These are phyloP conservation scores for Geoglossum cookeanum DNA, from an alignment of 2,329 filamentous ascomycete genomes.

Conservation along the genomic window DNA sequence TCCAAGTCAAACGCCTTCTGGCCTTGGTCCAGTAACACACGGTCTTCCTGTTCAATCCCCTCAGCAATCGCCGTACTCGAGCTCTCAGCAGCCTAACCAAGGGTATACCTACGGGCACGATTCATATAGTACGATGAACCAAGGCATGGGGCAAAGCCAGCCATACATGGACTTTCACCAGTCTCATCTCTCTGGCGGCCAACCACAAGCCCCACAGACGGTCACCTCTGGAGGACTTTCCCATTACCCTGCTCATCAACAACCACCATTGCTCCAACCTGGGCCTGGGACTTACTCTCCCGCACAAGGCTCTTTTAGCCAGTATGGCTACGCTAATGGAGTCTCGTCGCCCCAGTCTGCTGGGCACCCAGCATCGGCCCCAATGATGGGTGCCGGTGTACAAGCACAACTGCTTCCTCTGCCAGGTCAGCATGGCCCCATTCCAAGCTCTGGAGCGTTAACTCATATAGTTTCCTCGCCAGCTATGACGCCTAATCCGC, in stretches of 20 bases:
- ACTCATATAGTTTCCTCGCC: neutral
- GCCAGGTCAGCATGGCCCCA: slow-evolving; percentile 21
- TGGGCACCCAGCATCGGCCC: slow-evolving; percentile 47
- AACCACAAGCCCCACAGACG: slow-evolving; percentile 54
- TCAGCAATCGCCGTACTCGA: slow-evolving; percentile 1
- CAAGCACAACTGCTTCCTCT: slow-evolving; percentile 55
- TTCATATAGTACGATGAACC: slow-evolving; percentile 4
- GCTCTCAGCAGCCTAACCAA: slow-evolving; percentile 1
- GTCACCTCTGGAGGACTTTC: slow-evolving; percentile 54
- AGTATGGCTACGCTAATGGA: slow-evolving; percentile 59
- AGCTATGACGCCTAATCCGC: slow-evolving; percentile 3
- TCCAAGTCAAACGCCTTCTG: slow-evolving; percentile 30
- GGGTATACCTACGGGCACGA: slow-evolving; percentile 3
- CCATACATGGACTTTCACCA: slow-evolving; percentile 72
- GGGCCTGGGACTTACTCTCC: slow-evolving; percentile 49
- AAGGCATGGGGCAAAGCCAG: slow-evolving; percentile 60
- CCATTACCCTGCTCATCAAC: slow-evolving; percentile 59
- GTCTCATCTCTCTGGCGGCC: slow-evolving; percentile 58
- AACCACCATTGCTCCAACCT: slow-evolving; percentile 57
- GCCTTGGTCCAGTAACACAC: slow-evolving; percentile 26
- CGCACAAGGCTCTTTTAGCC: slow-evolving; percentile 36
- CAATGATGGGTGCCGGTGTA: slow-evolving; percentile 41
- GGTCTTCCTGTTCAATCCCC: neutral
- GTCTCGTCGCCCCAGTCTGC: slow-evolving; percentile 61
- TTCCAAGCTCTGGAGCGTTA: neutral